phyloP scores from a whole-genome alignment of 2,329 filamentous ascomycete genomes.

The Curvularia verruculosa region DNA sequence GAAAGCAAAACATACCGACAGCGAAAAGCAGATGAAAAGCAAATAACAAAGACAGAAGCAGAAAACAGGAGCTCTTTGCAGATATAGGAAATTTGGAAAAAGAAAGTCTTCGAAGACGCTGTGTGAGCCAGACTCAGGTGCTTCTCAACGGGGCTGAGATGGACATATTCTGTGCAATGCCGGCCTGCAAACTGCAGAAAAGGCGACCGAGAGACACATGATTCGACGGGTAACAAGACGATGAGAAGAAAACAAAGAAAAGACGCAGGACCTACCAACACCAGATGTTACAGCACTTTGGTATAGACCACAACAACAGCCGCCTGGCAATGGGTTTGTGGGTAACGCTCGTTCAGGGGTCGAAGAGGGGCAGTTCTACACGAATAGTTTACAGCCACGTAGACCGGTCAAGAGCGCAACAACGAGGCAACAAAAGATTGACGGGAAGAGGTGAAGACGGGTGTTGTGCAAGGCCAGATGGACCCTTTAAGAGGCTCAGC shows the following conservation, averaged over 20 bases:
- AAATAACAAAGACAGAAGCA: no score
- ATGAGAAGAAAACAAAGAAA: not conserved
- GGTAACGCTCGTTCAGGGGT: not conserved
- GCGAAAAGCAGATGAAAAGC: not conserved
- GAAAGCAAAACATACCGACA: not conserved
- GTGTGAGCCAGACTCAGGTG: not conserved
- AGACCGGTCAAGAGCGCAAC: slow-evolving; percentile 8
- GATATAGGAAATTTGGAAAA: no score
- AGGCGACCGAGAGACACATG: not conserved
- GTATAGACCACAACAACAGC: slow-evolving; percentile 1
- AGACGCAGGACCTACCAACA: slow-evolving; percentile 6
- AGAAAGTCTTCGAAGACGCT: not conserved
- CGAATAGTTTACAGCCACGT: not conserved
- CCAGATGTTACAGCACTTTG: not conserved
- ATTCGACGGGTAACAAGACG: not conserved
- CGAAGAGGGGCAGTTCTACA: slow-evolving; percentile 11
- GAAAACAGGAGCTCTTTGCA: no score
- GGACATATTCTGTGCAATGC: not conserved
- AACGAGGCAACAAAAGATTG: slow-evolving; percentile 11
- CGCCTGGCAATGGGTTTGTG: not conserved
- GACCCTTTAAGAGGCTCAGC: slow-evolving; percentile 27
- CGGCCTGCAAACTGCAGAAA: not conserved
- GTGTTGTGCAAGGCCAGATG: slow-evolving; percentile 26
- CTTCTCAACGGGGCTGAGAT: not conserved
- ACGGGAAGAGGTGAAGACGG: slow-evolving; percentile 29